phyloP scores from a whole-genome alignment of 1,284 basidiomycete genomes.

The Apiotrichum montevideense region DNA sequence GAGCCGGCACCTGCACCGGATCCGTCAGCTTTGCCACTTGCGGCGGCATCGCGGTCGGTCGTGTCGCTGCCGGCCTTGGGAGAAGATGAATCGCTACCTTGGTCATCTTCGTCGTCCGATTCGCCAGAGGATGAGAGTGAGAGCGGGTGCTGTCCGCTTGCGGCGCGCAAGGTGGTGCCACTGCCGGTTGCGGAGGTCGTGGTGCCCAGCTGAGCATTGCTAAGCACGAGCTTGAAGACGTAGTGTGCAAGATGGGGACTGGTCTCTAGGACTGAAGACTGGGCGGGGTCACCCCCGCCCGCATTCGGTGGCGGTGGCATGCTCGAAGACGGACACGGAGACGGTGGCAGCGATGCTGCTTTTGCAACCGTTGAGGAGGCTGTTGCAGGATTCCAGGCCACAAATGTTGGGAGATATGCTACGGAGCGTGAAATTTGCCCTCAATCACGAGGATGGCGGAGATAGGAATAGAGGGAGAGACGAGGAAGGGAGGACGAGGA shows the following conservation, averaged over 20 bases:
- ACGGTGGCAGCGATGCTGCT: too few species aligned
- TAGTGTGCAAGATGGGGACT: constrained; percentile 42
- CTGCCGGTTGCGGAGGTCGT: constrained; percentile 1
- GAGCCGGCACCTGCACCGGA: background rate
- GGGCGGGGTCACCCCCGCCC: too few species aligned
- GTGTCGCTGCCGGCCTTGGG: background rate
- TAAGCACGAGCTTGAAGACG: constrained; percentile 35
- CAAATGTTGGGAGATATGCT: too few species aligned
- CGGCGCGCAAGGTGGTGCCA: background rate
- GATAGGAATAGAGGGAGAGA: too few species aligned
- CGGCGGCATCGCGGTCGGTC: background rate
- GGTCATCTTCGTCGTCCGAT: constrained; percentile 34
- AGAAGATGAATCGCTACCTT: background rate
- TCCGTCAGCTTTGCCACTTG: background rate
- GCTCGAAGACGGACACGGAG: too few species aligned
- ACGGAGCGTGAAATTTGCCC: too few species aligned
- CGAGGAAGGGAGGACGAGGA: too few species aligned
- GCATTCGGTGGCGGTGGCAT: too few species aligned
- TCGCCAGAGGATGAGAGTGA: constrained; percentile 41
- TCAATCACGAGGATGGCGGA: too few species aligned
- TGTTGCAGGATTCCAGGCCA: too few species aligned
- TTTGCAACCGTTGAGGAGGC: too few species aligned
- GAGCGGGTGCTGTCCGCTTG: constrained; percentile 34
- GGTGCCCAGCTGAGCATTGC: constrained; percentile 18
- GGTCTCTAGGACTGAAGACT: constrained; percentile 22